phyloP scores from a whole-genome alignment of 345 rosid genomes.

The Dipteronia dyeriana region DNA sequence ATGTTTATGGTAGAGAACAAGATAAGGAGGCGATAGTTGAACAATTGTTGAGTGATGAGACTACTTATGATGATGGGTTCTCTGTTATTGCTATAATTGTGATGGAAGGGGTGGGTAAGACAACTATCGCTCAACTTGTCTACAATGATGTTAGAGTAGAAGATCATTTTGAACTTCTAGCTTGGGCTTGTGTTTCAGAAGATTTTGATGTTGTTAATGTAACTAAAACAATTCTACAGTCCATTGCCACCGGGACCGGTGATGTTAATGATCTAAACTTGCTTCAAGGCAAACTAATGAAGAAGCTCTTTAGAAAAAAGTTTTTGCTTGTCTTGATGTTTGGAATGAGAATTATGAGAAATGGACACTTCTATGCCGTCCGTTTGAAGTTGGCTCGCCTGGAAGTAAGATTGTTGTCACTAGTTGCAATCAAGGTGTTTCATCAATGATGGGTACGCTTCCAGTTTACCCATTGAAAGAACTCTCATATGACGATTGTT shows the following conservation, averaged over 20 bases:
- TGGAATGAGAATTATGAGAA: conserved; percentile 21
- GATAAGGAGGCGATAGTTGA: conserved; percentile 16
- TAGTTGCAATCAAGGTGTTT: not conserved
- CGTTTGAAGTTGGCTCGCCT: not conserved
- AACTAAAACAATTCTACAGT: conserved; percentile 1
- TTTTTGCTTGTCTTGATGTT: conserved; percentile 27
- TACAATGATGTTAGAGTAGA: conserved; percentile 15
- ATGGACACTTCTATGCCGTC: not conserved
- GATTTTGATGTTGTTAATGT: conserved; percentile 10
- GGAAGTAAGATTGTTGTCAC: conserved; percentile 9
- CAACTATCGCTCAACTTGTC: conserved; percentile 25
- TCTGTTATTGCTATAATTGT: conserved; percentile 24
- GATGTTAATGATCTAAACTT: not conserved
- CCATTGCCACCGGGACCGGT: not conserved
- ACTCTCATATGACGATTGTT: not conserved
- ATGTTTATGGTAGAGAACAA: conserved; percentile 25
- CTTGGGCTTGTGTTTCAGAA: conserved; percentile 21
- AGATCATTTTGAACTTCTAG: conserved; percentile 6
- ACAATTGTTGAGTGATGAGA: not conserved
- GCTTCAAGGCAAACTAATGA: conserved; percentile 13
- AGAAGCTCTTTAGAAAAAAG: conserved; percentile 5
- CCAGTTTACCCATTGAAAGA: not conserved
- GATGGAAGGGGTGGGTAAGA: conserved; percentile 31
- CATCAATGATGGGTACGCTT: not conserved
- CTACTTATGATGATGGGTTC: not conserved